Evolutionary conservation across 169 alveolate genomes (phyloP), one percentile per base, ranked within the genome.

Genomic region (Eimeria acervulina): DNA sequence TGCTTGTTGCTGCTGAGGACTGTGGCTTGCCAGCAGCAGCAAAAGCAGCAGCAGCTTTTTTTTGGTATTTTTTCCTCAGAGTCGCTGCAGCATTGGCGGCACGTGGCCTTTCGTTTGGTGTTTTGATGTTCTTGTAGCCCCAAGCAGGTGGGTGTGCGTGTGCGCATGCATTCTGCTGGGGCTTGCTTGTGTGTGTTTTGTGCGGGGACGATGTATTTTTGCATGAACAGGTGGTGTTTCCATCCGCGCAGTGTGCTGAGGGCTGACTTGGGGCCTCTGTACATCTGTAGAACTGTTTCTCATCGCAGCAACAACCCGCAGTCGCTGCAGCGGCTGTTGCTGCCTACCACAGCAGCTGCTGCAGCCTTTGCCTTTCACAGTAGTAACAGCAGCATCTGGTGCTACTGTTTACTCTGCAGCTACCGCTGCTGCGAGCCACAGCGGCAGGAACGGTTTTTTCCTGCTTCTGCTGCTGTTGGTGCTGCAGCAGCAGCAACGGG

Each of bases 41-140:
- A 74, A 59, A 55, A 38, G 59, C 59, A 19, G 42, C 87, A 28
- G 83, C 51, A 36, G 87, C 36, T 8, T 40, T 76, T 76, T 74
- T 76, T 76, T 42, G 28, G 87, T 40, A 76, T 76, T 76, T 76
- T 76, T 76, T 76, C 38, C 87, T 76, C 44, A 21, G 38, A 76
- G 87, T 76, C 87, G 87, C 87, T 76, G 87, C 87, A 38, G 47
- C 87, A 76, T 26, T 6, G 23, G 87, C 59, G 55, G 87, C 55
- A 40, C 38, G 31, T 40, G 87, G 87, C 61, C 87, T 76, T 42
- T 31, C 80, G 80, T 68, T 68, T 68, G 80, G 47, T 68, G 80
- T 28, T 12, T 68, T 68, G 44, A 31, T 68, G 80, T 13, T 68
- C 44, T 31, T 2, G 26, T n/a, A 68, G 80, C 80, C 80, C 80